Percentiles rank a stretch among this genome's conserved stretches.
Evolutionary conservation across 768 basidiomycete genomes (phyloP).

Genomic region (Kwoniella bestiolae): DNA sequence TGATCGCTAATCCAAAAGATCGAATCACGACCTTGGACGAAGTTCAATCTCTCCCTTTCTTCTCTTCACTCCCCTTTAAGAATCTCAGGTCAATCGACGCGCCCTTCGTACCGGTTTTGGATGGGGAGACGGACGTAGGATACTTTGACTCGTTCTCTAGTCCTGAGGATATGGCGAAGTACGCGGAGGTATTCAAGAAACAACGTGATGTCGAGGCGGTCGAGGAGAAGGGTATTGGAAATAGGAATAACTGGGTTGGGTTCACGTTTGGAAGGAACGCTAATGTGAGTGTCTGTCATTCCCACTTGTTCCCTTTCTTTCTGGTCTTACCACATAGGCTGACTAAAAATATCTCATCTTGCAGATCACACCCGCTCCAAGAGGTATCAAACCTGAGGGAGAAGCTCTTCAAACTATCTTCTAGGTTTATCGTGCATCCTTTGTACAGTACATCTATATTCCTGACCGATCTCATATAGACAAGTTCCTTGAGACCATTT

Average conservation of each 20-base stretch:
- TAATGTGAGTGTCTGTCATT: constrained; percentile 28
- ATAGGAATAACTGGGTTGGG: constrained; percentile 57
- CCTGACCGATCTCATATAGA: not conserved
- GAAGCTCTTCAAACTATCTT: constrained; percentile 58
- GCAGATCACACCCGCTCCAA: constrained; percentile 35
- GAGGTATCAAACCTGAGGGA: constrained; percentile 53
- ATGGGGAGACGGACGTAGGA: constrained; percentile 91
- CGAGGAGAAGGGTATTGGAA: constrained; percentile 70
- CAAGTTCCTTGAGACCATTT: too few relatives aligned
- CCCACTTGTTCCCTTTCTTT: too few relatives aligned
- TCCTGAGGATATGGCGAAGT: constrained; percentile 95
- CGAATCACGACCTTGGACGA: constrained; percentile 77
- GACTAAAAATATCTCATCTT: not conserved
- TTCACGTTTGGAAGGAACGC: constrained; percentile 58
- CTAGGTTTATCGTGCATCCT: constrained; percentile 21
- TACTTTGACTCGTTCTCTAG: constrained; percentile 62
- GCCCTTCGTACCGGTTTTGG: constrained; percentile 92
- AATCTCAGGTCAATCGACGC: constrained; percentile 74
- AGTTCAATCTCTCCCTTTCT: constrained; percentile 81
- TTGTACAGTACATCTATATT: not conserved
- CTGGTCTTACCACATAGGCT: too few relatives aligned
- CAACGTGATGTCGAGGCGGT: constrained; percentile 91
- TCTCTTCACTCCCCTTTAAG: constrained; percentile 74
- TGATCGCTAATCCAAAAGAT: constrained; percentile 83
- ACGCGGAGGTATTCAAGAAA: constrained; percentile 97